phyloP scores from a whole-genome alignment of 2,329 filamentous ascomycete genomes.

The Colletotrichum shisoi region DNA sequence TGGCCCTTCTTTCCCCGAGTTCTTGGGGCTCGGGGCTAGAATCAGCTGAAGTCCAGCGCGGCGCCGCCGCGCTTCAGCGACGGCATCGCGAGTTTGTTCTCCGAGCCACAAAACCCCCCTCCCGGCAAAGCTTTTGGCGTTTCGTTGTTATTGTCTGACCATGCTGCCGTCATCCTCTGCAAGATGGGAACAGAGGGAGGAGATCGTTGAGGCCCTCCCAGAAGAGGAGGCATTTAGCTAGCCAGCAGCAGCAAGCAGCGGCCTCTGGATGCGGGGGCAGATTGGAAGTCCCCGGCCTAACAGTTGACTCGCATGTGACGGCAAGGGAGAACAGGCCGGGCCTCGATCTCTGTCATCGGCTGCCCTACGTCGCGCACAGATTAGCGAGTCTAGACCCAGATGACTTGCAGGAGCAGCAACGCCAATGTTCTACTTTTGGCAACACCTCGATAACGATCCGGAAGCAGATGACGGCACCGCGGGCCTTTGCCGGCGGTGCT shows the following conservation, averaged over 20 bases:
- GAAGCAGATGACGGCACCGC: neutral
- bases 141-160: too few species aligned
- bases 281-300: neutral
- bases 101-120: neutral
- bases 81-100: neutral
- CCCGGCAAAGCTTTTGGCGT: neutral
- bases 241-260: too few species aligned
- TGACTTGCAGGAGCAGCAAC: neutral
- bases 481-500: neutral
- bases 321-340: neutral
- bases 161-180: too few species aligned
- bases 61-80: neutral
- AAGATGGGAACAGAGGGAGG: neutral
- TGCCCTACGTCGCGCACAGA: neutral
- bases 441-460: too few species aligned
- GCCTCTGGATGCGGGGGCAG: too few species aligned
- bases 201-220: too few species aligned
- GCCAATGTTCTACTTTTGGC: neutral
- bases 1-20: neutral
- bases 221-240: too few species aligned
- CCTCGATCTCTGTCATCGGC: neutral
- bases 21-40: neutral
- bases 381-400: neutral
- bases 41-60: neutral
- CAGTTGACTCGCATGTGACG: conserved; percentile 6